These are phyloP conservation scores for Rhizopogon vinicolor DNA, from an alignment of 768 basidiomycete species.

Conservation along the genomic window DNA sequence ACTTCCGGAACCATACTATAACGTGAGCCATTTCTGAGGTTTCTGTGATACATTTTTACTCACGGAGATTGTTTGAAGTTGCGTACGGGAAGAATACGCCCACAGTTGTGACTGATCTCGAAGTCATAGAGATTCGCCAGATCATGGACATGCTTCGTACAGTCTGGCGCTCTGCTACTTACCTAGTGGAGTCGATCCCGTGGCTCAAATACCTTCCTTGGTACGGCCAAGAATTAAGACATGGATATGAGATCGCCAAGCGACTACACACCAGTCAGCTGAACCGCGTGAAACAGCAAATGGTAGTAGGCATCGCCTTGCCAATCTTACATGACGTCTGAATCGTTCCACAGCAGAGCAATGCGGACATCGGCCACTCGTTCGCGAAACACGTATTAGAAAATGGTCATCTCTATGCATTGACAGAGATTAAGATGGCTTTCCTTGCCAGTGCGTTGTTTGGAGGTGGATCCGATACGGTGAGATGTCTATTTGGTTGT, in stretches of 20 bases:
- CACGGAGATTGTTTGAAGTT: slow-evolving; percentile 3
- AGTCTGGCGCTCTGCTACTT: slow-evolving; percentile 25
- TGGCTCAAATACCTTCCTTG: slow-evolving; percentile 46
- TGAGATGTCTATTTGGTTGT: slow-evolving; percentile 4
- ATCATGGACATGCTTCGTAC: slow-evolving; percentile 6
- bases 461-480: slow-evolving; percentile 56
- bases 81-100: slow-evolving; percentile 23
- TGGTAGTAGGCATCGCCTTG: slow-evolving; percentile 27
- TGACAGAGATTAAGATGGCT: slow-evolving; percentile 47
- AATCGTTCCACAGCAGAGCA: slow-evolving; percentile 1
- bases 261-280: slow-evolving; percentile 45
- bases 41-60: background rate
- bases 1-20: slow-evolving; percentile 15
- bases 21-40: slow-evolving; percentile 36
- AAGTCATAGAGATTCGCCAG: slow-evolving; percentile 4
- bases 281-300: slow-evolving; percentile 32
- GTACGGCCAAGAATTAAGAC: slow-evolving; percentile 46
- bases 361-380: slow-evolving; percentile 12
- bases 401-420: slow-evolving; percentile 39
- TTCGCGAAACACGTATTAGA: slow-evolving; percentile 53
- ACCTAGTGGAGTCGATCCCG: slow-evolving; percentile 31
- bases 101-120: slow-evolving; percentile 7
- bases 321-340: background rate
- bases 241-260: slow-evolving; percentile 47
- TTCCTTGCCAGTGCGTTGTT: slow-evolving; percentile 57